phyloP scores from a whole-genome alignment of 2,329 filamentous ascomycete species.

The Diaporthe sp. region DNA sequence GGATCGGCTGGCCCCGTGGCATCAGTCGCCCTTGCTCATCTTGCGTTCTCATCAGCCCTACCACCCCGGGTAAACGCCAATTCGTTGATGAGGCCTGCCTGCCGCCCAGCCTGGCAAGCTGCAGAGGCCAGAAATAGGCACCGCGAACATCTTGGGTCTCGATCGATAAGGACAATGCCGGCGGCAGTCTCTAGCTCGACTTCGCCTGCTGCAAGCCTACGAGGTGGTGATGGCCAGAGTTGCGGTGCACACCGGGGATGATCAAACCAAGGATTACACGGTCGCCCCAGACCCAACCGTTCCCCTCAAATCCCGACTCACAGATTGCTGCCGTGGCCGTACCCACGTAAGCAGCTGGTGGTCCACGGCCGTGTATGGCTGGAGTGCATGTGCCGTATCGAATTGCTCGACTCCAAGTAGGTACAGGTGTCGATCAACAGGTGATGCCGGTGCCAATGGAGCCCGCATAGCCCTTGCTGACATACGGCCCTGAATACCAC shows the following conservation, averaged over 20 bases:
- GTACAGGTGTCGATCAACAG: constrained; percentile 1
- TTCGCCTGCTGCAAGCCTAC: neutral
- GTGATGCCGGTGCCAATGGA: neutral
- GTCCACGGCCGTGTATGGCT: neutral
- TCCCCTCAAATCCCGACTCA: neutral
- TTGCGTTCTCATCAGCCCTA: constrained; percentile 20
- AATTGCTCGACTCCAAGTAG: neutral
- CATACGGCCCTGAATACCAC: neutral
- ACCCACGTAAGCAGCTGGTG: constrained; percentile 10
- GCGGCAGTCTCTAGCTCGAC: neutral
- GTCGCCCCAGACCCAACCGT: neutral
- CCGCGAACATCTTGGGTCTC: neutral
- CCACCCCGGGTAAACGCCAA: neutral
- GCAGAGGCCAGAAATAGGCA: neutral
- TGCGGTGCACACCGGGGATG: neutral
- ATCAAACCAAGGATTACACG: constrained; percentile 18
- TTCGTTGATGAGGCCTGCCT: neutral
- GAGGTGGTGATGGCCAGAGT: neutral
- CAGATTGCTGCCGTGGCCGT: constrained; percentile 2
- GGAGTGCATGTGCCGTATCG: neutral
- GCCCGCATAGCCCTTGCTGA: constrained; percentile 5
- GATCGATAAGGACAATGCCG: neutral
- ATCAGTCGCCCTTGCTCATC: neutral
- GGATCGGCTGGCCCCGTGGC: constrained; percentile 11
- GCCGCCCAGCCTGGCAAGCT: neutral